A percentile compares a stretch with the other conserved stretches of the same genome.
phyloP scores from a whole-genome alignment of 2,329 filamentous ascomycete genomes.

The Xylariaceae sp. region DNA sequence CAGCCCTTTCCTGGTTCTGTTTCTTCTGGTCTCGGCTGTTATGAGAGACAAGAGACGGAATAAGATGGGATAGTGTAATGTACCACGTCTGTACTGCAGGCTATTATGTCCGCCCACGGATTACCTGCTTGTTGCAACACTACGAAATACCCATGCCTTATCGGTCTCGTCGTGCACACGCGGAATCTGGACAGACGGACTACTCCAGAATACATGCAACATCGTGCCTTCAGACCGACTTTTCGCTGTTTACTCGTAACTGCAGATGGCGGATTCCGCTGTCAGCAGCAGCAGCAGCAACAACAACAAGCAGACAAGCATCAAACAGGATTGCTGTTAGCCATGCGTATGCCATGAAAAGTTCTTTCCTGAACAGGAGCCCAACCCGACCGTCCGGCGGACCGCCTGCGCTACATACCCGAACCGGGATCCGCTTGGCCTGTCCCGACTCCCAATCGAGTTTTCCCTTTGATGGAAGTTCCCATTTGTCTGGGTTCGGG shows the following conservation, averaged over 20 bases:
- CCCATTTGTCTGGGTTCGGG: conserved; percentile 18
- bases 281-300: conserved; percentile 3
- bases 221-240: conserved; percentile 15
- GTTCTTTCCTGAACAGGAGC: not conserved
- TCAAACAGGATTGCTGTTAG: conserved; percentile 6
- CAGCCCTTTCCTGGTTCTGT: not conserved
- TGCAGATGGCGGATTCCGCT: not conserved
- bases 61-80: not conserved
- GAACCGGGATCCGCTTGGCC: conserved; percentile 12
- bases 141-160: not conserved
- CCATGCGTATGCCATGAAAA: not conserved
- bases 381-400: conserved; percentile 8
- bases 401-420: not conserved
- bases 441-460: not conserved
- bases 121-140: not conserved
- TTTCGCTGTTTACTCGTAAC: not conserved
- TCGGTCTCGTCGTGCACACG: not conserved
- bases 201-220: not conserved
- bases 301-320: not conserved
- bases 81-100: not conserved
- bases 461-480: not conserved
- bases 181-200: not conserved
- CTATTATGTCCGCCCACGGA: not conserved
- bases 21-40: not conserved
- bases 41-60: not conserved